Evolutionary conservation across 164 flowering plant genomes (phyloP).

Genomic region (Piper longum): DNA sequence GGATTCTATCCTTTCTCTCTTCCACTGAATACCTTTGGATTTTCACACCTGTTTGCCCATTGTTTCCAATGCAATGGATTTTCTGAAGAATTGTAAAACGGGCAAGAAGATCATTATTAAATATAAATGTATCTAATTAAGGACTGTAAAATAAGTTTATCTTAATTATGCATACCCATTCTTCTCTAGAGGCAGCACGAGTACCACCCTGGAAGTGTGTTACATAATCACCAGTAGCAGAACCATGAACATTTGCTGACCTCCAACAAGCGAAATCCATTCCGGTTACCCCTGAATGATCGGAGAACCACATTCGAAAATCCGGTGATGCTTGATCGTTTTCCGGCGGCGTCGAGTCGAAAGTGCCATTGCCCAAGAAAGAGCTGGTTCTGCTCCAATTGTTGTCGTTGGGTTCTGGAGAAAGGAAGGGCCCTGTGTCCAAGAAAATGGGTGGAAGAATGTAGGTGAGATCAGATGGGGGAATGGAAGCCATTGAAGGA

Average conservation of each 20-base stretch:
- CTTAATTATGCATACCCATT: not conserved
- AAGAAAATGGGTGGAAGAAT: slow-evolving; percentile 3
- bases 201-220: not conserved
- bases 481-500: slow-evolving; percentile 3
- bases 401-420: not conserved
- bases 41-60: slow-evolving; percentile 23
- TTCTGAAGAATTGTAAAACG: slow-evolving; percentile 13
- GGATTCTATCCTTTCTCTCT: slow-evolving; percentile 66
- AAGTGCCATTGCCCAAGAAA: slow-evolving; percentile 5
- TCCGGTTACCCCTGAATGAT: slow-evolving; percentile 7
- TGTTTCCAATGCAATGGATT: slow-evolving; percentile 12
- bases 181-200: slow-evolving; percentile 1
- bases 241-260: not conserved
- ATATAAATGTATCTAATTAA: too few relatives aligned
- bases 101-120: too few relatives aligned
- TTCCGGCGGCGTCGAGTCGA: slow-evolving; percentile 4
- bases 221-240: not conserved
- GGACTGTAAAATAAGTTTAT: too few relatives aligned
- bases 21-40: slow-evolving; percentile 51
- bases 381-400: slow-evolving; percentile 10
- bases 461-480: slow-evolving; percentile 12
- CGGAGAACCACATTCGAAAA: slow-evolving; percentile 10
- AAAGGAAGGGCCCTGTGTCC: not conserved
- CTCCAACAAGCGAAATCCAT: slow-evolving; percentile 5
- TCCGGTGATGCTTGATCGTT: slow-evolving; percentile 4